phyloP scores from a whole-genome alignment of 2,329 filamentous ascomycete genomes.

The Epichloe festucae region DNA sequence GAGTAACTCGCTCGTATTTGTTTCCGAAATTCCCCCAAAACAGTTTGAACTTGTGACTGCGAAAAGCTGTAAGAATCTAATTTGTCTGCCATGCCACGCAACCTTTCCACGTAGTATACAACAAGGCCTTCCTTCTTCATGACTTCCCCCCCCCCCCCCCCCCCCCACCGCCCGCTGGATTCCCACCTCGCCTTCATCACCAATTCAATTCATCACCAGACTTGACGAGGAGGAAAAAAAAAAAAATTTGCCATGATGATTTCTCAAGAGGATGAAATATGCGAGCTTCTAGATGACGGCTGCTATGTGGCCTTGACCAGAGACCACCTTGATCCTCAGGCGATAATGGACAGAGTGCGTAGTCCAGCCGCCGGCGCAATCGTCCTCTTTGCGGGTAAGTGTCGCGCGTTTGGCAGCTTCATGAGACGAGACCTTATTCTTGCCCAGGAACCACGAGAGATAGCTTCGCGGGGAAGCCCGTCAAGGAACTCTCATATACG shows the following conservation, averaged over 20 bases:
- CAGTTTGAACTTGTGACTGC: no score
- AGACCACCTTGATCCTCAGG: conserved; percentile 41
- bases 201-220: not conserved
- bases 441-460: conserved; percentile 60
- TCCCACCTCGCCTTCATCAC: not conserved
- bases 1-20: no score
- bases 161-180: not conserved
- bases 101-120: no score
- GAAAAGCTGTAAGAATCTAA: no score
- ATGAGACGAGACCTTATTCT: conserved; percentile 2
- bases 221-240: not conserved
- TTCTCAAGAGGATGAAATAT: conserved; percentile 11
- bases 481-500: conserved; percentile 62
- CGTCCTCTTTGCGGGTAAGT: conserved; percentile 59
- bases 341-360: conserved; percentile 53
- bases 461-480: conserved; percentile 56
- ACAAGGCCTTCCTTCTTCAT: not conserved
- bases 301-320: conserved; percentile 60
- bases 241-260: conserved; percentile 5
- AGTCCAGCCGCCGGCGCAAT: conserved; percentile 64
- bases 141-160: not conserved
- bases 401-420: conserved; percentile 2
- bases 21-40: no score
- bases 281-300: conserved; percentile 32
- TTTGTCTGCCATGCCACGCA: no score